phyloP scores from a whole-genome alignment of 2,329 filamentous ascomycete species.

The Metarhizium album region DNA sequence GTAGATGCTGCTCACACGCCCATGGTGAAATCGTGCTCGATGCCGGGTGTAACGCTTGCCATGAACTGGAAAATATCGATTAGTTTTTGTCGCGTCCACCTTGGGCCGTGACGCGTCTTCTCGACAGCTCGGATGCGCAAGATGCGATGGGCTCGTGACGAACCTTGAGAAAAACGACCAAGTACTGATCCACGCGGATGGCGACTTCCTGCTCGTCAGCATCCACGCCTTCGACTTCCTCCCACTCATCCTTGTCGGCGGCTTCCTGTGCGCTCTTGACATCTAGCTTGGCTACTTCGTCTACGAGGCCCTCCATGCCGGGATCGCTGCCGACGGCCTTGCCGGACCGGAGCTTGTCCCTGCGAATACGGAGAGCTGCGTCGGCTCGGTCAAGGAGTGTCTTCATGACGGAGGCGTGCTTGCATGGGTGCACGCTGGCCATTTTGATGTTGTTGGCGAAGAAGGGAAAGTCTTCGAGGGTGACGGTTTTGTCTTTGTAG shows the following conservation, averaged over 20 bases:
- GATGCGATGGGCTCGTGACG: background rate
- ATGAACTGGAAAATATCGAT: slow-evolving; percentile 43
- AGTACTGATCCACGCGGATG: slow-evolving; percentile 79
- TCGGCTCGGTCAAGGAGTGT: slow-evolving; percentile 90
- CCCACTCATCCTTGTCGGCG: slow-evolving; percentile 51
- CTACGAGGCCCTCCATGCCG: slow-evolving; percentile 78
- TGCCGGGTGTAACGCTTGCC: slow-evolving; percentile 86
- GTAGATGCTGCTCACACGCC: slow-evolving; percentile 51
- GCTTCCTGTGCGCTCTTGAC: slow-evolving; percentile 40
- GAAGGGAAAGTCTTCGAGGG: slow-evolving; percentile 93
- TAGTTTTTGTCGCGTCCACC: background rate
- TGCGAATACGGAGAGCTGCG: slow-evolving; percentile 77
- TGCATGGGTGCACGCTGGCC: slow-evolving; percentile 93
- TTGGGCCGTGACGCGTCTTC: background rate
- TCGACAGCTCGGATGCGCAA: background rate
- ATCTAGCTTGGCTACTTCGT: slow-evolving; percentile 61
- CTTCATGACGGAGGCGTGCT: slow-evolving; percentile 97
- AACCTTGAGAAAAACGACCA: slow-evolving; percentile 80
- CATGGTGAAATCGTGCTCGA: slow-evolving; percentile 98
- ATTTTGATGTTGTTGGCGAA: slow-evolving; percentile 89
- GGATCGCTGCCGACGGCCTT: slow-evolving; percentile 32
- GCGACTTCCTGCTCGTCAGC: slow-evolving; percentile 63
- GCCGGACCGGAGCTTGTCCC: slow-evolving; percentile 64
- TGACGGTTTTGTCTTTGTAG: slow-evolving; percentile 98
- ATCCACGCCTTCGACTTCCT: slow-evolving; percentile 50